Evolutionary conservation across 108 stramenopile species (phyloP).

Genomic region (Nannochloropsis gaditana): DNA sequence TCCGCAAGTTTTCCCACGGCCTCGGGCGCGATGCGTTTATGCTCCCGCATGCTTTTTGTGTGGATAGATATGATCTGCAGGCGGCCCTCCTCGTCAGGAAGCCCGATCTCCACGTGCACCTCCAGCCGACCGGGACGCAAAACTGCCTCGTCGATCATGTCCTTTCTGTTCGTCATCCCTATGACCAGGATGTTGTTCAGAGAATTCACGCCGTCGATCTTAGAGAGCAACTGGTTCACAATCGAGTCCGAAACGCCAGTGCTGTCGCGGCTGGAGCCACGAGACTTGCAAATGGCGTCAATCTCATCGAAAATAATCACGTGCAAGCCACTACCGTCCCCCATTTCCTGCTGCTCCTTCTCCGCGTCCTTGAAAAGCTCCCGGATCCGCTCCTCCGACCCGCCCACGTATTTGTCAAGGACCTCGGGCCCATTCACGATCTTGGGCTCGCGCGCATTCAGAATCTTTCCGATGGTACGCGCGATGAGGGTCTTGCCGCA

Average conservation of each 20-base stretch:
- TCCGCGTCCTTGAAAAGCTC: constrained; percentile 80
- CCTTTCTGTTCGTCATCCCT: constrained; percentile 99
- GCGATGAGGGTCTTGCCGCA: constrained; percentile 98
- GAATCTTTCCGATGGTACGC: constrained; percentile 89
- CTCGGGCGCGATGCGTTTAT: constrained; percentile 71
- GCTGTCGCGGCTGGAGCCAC: constrained; percentile 80
- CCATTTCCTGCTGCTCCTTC: constrained; percentile 63
- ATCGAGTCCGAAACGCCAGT: constrained; percentile 93
- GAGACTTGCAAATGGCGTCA: constrained; percentile 96
- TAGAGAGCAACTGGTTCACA: constrained; percentile 97
- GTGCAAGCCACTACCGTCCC: constrained; percentile 90
- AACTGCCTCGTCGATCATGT: constrained; percentile 98
- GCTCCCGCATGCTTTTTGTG: constrained; percentile 77
- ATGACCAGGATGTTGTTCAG: constrained; percentile 97
- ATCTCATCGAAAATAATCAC: constrained; percentile 99
- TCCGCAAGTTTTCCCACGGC: constrained; percentile 68
- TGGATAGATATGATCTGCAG: constrained; percentile 93
- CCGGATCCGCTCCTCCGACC: constrained; percentile 90
- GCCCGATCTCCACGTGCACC: constrained; percentile 92
- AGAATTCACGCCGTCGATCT: constrained; percentile 98
- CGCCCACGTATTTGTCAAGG: constrained; percentile 95
- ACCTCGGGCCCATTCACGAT: constrained; percentile 98
- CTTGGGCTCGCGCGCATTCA: constrained; percentile 93
- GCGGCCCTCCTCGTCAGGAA: constrained; percentile 86
- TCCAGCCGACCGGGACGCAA: constrained; percentile 96